A percentile compares a stretch with the other conserved stretches of the same genome.
phyloP scores from a whole-genome alignment of 768 basidiomycete species.

The Tephrocybe sp. region DNA sequence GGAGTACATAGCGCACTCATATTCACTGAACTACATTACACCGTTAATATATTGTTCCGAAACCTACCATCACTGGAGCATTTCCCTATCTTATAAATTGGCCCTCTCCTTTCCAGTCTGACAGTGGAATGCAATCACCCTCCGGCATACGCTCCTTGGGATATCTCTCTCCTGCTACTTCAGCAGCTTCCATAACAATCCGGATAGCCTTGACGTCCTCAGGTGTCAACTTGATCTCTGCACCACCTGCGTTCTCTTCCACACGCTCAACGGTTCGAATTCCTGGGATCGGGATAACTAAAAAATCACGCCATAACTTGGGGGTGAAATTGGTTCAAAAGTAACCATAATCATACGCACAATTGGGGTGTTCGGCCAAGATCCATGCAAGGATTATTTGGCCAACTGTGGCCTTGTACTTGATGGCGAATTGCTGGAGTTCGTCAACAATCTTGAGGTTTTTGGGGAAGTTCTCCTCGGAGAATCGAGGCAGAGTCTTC shows the following conservation, averaged over 20 bases:
- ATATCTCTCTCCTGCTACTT: conserved; percentile 23
- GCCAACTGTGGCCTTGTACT: conserved; percentile 36
- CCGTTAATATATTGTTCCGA: too few species aligned
- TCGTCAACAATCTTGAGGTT: conserved; percentile 34
- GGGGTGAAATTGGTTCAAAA: background rate
- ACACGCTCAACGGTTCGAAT: conserved; percentile 15
- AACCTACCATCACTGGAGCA: too few species aligned
- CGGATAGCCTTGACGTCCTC: too few species aligned
- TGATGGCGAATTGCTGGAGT: conserved; percentile 31
- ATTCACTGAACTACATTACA: too few species aligned
- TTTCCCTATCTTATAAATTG: too few species aligned
- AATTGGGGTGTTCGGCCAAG: conserved; percentile 27
- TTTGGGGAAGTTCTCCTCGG: conserved; percentile 41
- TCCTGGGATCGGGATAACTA: conserved; percentile 28
- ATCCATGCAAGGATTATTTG: conserved; percentile 50
- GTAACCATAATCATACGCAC: conserved; percentile 11
- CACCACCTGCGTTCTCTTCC: conserved; percentile 22
- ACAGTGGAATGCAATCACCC: too few species aligned
- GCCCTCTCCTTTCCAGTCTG: conserved; percentile 17
- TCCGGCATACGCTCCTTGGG: conserved; percentile 22
- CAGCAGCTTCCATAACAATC: conserved; percentile 13
- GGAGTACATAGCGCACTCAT: too few species aligned
- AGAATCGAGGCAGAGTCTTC: conserved; percentile 22
- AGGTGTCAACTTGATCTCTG: conserved; percentile 21
- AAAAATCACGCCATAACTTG: background rate